These are phyloP conservation scores for Penicillium sumatraense DNA, from an alignment of 2,329 filamentous ascomycete genomes.

Conservation along the genomic window DNA sequence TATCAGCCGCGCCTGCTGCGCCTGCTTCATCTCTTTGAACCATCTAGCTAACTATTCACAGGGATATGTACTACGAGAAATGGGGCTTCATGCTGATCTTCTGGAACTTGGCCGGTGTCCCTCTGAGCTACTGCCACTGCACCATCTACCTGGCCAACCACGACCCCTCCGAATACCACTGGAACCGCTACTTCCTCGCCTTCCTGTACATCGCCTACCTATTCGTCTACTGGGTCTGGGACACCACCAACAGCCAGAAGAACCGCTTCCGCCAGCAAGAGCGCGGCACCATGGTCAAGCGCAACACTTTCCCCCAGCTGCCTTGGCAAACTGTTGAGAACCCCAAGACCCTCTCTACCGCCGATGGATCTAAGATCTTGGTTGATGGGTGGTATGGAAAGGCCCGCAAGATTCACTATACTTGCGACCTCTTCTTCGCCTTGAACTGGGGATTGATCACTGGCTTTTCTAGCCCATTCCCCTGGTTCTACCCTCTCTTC, in stretches of 20 bases:
- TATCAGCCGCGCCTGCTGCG: no score
- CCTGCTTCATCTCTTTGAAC: neutral
- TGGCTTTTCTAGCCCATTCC: conserved; percentile 79
- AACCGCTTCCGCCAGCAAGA: conserved; percentile 86
- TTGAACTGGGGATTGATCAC: conserved; percentile 80
- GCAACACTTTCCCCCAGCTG: conserved; percentile 86
- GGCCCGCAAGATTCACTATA: conserved; percentile 81
- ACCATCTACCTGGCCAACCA: conserved; percentile 88
- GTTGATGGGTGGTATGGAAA: conserved; percentile 85
- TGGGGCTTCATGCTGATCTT: conserved; percentile 98
- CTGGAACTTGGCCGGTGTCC: conserved; percentile 93
- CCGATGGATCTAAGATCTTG: conserved; percentile 75
- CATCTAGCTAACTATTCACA: conserved; percentile 32
- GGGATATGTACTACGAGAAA: conserved; percentile 97
- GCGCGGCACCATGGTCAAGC: conserved; percentile 68
- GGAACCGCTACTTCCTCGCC: conserved; percentile 70
- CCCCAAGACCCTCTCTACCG: conserved; percentile 75
- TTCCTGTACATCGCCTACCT: conserved; percentile 73
- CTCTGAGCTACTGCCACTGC: conserved; percentile 91
- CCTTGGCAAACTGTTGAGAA: conserved; percentile 84
- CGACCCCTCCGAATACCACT: conserved; percentile 74
- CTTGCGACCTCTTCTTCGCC: conserved; percentile 78
- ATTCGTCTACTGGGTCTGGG: conserved; percentile 89
- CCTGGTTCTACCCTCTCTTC: conserved; percentile 88
- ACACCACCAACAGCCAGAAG: conserved; percentile 91